A percentile compares a stretch with the other conserved stretches of the same genome.
Evolutionary conservation across 2,329 filamentous ascomycete genomes (phyloP).

Genomic region (Fusarium mexicanum): DNA sequence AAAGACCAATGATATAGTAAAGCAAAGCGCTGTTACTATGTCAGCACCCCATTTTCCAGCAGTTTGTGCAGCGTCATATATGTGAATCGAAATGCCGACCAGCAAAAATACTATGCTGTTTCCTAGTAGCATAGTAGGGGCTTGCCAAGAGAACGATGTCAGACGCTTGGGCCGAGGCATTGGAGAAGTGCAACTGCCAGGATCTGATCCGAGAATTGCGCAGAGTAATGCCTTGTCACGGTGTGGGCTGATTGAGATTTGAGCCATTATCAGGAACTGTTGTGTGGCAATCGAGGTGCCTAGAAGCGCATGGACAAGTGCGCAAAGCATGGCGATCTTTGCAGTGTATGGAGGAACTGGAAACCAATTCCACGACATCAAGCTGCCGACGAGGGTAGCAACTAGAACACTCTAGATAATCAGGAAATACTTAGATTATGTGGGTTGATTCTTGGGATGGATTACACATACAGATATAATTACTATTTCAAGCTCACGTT

Average conservation of each 20-base stretch:
- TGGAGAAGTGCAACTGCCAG: not conserved
- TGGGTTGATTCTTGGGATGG: rapidly evolving
- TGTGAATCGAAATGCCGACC: not conserved
- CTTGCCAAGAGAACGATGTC: not conserved
- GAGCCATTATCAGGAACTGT: not conserved
- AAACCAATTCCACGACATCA: not conserved
- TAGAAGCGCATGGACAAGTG: not conserved
- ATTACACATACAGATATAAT: not conserved
- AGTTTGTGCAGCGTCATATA: not conserved
- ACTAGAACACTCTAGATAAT: not conserved
- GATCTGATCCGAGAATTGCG: not conserved
- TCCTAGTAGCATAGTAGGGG: not conserved
- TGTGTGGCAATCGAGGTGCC: not conserved
- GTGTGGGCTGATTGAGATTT: not conserved
- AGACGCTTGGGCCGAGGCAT: not conserved
- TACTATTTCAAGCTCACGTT: not conserved
- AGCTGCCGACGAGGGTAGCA: not conserved
- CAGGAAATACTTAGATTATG: not conserved
- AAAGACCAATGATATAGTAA: not conserved
- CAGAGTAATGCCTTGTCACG: not conserved
- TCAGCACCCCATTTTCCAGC: not conserved
- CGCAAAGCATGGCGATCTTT: not conserved
- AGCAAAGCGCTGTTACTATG: not conserved
- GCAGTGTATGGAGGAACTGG: not conserved
- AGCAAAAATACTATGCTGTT: not conserved